These are phyloP conservation scores for Yamadazyma tumulicola DNA, from an alignment of 805 yeast species.

Conservation along the genomic window DNA sequence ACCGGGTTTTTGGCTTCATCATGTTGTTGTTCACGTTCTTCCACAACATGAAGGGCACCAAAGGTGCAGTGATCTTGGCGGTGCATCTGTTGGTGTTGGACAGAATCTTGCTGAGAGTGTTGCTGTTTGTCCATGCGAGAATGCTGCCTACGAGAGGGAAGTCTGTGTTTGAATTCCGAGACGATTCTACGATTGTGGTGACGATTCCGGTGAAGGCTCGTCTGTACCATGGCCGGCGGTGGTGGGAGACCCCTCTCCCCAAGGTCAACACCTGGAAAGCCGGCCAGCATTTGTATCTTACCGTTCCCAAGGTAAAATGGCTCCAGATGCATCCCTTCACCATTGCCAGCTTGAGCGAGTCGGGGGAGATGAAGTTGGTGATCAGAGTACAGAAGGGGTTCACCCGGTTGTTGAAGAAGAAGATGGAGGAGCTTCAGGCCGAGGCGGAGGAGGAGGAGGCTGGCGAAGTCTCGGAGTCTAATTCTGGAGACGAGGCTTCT, in stretches of 20 bases:
- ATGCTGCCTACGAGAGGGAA: conserved; percentile 36
- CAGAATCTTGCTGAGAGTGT: conserved; percentile 28
- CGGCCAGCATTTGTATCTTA: conserved; percentile 46
- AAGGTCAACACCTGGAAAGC: conserved; percentile 43
- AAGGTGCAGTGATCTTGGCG: conserved; percentile 34
- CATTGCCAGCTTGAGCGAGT: conserved; percentile 35
- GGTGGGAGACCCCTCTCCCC: conserved; percentile 31
- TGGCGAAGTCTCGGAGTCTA: background rate
- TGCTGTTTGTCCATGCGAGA: conserved; percentile 29
- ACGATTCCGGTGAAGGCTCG: conserved; percentile 31
- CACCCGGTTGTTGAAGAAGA: conserved; percentile 32
- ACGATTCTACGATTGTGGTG: conserved; percentile 37
- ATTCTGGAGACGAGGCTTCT: background rate
- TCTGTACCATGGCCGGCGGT: conserved; percentile 15
- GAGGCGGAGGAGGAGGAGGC: conserved; percentile 13
- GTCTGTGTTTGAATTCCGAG: conserved; percentile 37
- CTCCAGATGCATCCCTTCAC: conserved; percentile 49
- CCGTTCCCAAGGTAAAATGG: conserved; percentile 32
- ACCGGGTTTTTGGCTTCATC: conserved; percentile 36
- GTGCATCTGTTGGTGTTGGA: conserved; percentile 43
- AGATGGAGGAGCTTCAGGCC: conserved; percentile 18
- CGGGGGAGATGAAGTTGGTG: conserved; percentile 38
- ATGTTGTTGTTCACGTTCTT: conserved; percentile 42
- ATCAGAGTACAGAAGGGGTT: conserved; percentile 42
- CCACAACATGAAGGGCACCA: conserved; percentile 33